Percentiles rank a stretch among this genome's conserved stretches.
These are phyloP conservation scores for Immersiella caudata DNA, from an alignment of 495 filamentous ascomycete genomes.

Conservation along the genomic window DNA sequence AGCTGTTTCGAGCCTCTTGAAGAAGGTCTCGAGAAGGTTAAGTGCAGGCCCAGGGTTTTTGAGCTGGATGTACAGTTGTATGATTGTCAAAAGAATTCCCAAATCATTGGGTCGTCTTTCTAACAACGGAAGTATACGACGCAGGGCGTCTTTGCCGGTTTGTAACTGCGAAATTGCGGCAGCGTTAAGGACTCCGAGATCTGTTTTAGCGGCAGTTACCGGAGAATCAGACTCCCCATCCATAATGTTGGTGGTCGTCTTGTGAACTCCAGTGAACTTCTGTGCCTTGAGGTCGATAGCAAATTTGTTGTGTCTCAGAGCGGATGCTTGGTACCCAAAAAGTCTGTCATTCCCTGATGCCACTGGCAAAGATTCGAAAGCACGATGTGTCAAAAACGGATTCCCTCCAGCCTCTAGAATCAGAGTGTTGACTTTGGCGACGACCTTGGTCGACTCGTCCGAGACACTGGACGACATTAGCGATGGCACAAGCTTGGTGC, in stretches of 20 bases:
- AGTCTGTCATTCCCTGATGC: constrained; percentile 67
- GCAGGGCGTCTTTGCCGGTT: constrained; percentile 70
- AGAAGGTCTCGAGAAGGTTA: constrained; percentile 70
- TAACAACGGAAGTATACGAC: constrained; percentile 71
- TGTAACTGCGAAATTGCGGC: constrained; percentile 70
- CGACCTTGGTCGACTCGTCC: constrained; percentile 73
- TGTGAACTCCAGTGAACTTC: constrained; percentile 74
- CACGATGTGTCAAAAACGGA: constrained; percentile 74
- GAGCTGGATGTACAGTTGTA: constrained; percentile 78
- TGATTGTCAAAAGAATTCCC: constrained; percentile 78
- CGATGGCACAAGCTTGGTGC: neutral
- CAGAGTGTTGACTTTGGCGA: constrained; percentile 79
- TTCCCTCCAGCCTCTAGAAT: constrained; percentile 65
- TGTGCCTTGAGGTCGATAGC: constrained; percentile 73
- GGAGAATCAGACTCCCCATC: constrained; percentile 51
- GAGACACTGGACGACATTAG: constrained; percentile 57
- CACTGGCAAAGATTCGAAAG: constrained; percentile 60
- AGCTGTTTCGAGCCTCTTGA: constrained; percentile 71
- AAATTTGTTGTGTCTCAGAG: constrained; percentile 70
- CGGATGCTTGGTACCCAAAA: constrained; percentile 74
- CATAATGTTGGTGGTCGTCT: constrained; percentile 64
- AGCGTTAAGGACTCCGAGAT: constrained; percentile 76
- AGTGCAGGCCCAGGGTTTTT: constrained; percentile 79
- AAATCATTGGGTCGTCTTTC: constrained; percentile 79
- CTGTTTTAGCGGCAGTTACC: constrained; percentile 59